Conservation (phyloP, 768 basidiomycete species). For the Bullera alba region DNA sequence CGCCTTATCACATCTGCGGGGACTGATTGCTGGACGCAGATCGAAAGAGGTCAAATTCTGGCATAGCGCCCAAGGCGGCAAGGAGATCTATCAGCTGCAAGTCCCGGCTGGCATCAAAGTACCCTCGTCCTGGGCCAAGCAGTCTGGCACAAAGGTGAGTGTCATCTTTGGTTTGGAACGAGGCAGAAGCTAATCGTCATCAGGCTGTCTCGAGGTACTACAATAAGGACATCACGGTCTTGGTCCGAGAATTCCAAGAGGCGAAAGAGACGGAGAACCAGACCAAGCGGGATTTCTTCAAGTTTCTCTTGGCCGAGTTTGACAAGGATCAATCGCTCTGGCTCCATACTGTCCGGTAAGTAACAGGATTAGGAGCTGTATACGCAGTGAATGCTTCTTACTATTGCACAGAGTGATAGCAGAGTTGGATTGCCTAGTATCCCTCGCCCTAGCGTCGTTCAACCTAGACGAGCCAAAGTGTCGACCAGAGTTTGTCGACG, state of each 20-base stretch:
- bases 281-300: constrained; percentile 73
- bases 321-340: constrained; percentile 42
- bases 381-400: constrained; percentile 58
- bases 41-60: constrained; percentile 54
- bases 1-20: not conserved
- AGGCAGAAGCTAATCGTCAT: constrained; percentile 2
- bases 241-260: constrained; percentile 80
- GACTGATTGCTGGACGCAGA: not conserved
- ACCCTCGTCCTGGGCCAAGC: constrained; percentile 80
- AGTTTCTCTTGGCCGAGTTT: constrained; percentile 39
- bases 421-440: constrained; percentile 93
- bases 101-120: constrained; percentile 58
- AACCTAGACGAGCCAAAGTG: constrained; percentile 92
- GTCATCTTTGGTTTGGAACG: not conserved
- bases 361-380: not conserved
- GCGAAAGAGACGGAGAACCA: constrained; percentile 78
- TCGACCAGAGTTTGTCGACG: constrained; percentile 75
- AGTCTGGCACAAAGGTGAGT: constrained; percentile 67
- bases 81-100: constrained; percentile 90
- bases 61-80: constrained; percentile 76
- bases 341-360: constrained; percentile 42
- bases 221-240: constrained; percentile 62
- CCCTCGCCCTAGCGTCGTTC: constrained; percentile 78
- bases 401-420: constrained; percentile 62
- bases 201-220: constrained; percentile 71